Conservation (phyloP, 306 rosid genomes). For the Delonix regia region DNA sequence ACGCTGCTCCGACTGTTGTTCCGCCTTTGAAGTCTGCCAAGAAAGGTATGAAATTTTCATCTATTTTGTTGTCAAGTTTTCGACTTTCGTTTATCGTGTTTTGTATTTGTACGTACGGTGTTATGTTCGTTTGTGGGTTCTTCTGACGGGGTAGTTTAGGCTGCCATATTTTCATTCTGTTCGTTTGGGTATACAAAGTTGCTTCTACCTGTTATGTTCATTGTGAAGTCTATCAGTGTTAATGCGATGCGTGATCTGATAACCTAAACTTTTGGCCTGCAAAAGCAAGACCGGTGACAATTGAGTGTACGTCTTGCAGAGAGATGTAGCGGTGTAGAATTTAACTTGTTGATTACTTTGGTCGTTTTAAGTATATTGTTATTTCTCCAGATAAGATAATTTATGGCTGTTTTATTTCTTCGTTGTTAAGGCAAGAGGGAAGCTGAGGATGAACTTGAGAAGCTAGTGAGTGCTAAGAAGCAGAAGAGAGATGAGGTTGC, state of each 20-base stretch:
- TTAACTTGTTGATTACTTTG: not conserved
- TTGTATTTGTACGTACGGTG: not conserved
- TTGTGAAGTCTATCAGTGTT: not conserved
- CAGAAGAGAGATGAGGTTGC: constrained; percentile 65
- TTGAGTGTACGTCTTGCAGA: not conserved
- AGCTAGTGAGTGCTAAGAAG: constrained; percentile 65
- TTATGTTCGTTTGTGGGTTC: not conserved
- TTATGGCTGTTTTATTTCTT: not conserved
- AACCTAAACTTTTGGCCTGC: not conserved
- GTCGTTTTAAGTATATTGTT: not conserved
- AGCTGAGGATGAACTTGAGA: constrained; percentile 56
- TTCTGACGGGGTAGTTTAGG: too few species aligned
- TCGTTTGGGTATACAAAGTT: not conserved
- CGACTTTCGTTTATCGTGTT: not conserved
- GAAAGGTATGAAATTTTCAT: constrained; percentile 49
- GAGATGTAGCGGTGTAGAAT: not conserved
- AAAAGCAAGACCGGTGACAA: not conserved
- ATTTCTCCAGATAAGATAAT: not conserved
- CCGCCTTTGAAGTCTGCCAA: constrained; percentile 53
- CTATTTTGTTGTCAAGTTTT: not conserved
- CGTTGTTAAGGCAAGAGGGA: constrained; percentile 63
- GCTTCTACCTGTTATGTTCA: not conserved
- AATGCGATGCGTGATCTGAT: not conserved
- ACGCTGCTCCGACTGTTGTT: constrained; percentile 61
- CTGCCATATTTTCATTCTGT: not conserved